Evolutionary conservation across 1,139 yeast species (phyloP).

Genomic region (Protomyces macrosporus): DNA sequence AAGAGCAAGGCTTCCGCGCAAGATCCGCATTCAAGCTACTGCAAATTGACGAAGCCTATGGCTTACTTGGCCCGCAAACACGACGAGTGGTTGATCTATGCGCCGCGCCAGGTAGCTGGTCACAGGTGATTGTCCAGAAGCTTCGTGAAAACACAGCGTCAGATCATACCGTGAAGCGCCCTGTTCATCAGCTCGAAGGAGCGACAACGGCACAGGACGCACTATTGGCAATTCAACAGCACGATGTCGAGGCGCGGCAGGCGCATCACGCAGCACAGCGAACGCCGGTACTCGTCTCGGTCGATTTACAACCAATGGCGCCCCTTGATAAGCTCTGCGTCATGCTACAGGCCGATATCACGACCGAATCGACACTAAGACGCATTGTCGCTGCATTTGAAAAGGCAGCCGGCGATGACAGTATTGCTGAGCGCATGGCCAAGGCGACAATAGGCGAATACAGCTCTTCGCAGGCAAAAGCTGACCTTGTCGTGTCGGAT

Average conservation of each 20-base stretch:
- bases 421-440: constrained; percentile 23
- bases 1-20: constrained; percentile 97
- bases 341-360: constrained; percentile 90
- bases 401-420: constrained; percentile 60
- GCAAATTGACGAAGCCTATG: constrained; percentile 84
- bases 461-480: neutral
- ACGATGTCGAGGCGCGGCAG: constrained; percentile 28
- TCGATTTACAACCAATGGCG: constrained; percentile 94
- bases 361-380: constrained; percentile 82
- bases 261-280: constrained; percentile 24
- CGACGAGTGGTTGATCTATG: constrained; percentile 88
- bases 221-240: neutral
- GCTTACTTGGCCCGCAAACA: constrained; percentile 60
- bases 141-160: neutral
- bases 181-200: neutral
- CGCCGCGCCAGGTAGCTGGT: constrained; percentile 99
- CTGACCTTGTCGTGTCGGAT: constrained; percentile 42
- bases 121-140: constrained; percentile 81
- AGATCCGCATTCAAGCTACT: constrained; percentile 89
- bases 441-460: neutral
- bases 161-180: neutral
- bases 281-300: constrained; percentile 77
- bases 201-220: neutral
- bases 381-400: constrained; percentile 74
- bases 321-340: constrained; percentile 77